Evolutionary conservation across 1,139 yeast species (phyloP).

Genomic region (Sugiyamaella castrensis): DNA sequence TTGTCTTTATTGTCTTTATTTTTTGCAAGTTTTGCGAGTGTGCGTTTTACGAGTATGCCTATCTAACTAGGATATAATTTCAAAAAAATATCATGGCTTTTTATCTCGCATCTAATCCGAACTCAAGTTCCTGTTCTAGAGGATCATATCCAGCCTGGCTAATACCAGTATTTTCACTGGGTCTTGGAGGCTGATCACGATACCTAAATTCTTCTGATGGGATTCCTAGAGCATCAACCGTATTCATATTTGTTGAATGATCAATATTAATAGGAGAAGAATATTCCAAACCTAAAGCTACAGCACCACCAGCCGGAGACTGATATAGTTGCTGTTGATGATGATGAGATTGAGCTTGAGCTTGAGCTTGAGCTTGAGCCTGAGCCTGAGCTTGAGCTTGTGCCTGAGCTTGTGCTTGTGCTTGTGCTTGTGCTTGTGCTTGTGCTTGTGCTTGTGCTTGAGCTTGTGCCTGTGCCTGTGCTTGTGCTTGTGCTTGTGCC

Average conservation of each 20-base stretch:
- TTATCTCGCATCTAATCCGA: slow-evolving; percentile 50
- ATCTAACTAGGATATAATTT: too few species aligned
- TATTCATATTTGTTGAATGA: slow-evolving; percentile 17
- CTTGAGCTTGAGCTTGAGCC: slow-evolving; percentile 6
- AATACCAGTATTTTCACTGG: slow-evolving; percentile 39
- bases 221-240: slow-evolving; percentile 28
- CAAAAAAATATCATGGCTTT: too few species aligned
- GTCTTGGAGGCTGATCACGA: slow-evolving; percentile 44
- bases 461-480: slow-evolving; percentile 18
- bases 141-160: slow-evolving; percentile 31
- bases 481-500: too few species aligned
- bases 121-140: slow-evolving; percentile 57
- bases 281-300: slow-evolving; percentile 3
- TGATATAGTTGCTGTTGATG: slow-evolving; percentile 2
- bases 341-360: slow-evolving; percentile 3
- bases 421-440: slow-evolving; percentile 12
- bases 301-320: background rate
- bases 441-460: slow-evolving; percentile 21
- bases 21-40: too few species aligned
- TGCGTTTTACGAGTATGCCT: too few species aligned
- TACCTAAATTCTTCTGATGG: slow-evolving; percentile 41
- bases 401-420: slow-evolving; percentile 10
- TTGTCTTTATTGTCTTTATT: too few species aligned
- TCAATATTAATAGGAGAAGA: slow-evolving; percentile 8
- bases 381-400: slow-evolving; percentile 10